A percentile compares a stretch with the other conserved stretches of the same genome.
phyloP scores from a whole-genome alignment of 2,329 filamentous ascomycete species.

The Microascus cirrosus region DNA sequence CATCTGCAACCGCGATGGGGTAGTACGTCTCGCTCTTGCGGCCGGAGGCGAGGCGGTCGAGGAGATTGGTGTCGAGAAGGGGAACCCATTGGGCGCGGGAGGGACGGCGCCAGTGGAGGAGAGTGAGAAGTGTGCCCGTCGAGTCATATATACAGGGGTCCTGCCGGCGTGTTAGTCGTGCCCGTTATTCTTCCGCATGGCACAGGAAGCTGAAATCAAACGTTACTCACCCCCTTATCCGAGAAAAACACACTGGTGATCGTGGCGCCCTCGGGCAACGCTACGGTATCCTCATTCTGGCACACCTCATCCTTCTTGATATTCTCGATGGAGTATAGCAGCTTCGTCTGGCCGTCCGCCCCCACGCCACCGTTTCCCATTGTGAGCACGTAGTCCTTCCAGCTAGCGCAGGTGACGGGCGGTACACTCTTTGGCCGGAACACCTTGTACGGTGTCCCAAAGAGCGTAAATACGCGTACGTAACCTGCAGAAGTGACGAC shows the following conservation, averaged over 20 bases:
- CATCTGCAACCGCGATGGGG: conserved; percentile 83
- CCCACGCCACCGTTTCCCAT: conserved; percentile 85
- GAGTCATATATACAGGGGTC: conserved; percentile 96
- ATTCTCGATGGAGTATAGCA: conserved; percentile 90
- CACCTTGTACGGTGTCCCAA: conserved; percentile 78
- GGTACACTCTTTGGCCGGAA: conserved; percentile 87
- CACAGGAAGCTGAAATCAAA: background rate
- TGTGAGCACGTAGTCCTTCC: conserved; percentile 92
- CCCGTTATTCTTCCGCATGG: background rate
- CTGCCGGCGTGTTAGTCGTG: conserved; percentile 24
- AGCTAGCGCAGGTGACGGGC: conserved; percentile 85
- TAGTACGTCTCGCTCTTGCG: conserved; percentile 87
- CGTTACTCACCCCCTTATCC: conserved; percentile 61
- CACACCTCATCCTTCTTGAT: conserved; percentile 88
- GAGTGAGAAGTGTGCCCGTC: conserved; percentile 74
- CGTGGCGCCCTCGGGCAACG: conserved; percentile 62
- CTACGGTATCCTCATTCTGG: conserved; percentile 87
- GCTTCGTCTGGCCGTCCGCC: conserved; percentile 62
- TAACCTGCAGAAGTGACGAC: conserved; percentile 82
- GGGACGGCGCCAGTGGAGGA: conserved; percentile 81
- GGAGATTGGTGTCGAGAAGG: conserved; percentile 75
- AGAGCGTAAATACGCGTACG: conserved; percentile 84
- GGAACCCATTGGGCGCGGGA: conserved; percentile 87
- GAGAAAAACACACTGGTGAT: conserved; percentile 86
- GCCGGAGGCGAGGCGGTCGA: conserved; percentile 73